These are phyloP conservation scores for Cystobasidiopsis lactophilus DNA, from an alignment of 768 basidiomycete species.

Conservation along the genomic window DNA sequence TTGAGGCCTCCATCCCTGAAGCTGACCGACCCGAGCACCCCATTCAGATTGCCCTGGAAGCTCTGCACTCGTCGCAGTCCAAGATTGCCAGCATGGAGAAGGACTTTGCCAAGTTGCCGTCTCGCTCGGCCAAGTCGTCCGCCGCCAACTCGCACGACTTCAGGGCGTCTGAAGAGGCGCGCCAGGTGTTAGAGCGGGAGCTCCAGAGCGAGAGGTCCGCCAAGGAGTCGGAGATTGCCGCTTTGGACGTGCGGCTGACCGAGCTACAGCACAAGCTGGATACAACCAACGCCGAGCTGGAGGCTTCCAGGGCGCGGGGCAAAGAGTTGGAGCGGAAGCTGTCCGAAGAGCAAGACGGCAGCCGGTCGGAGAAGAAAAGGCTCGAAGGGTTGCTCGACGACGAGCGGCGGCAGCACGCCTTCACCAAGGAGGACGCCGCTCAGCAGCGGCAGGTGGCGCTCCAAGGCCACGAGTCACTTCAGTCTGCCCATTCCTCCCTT, in stretches of 20 bases:
- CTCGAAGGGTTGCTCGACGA: slow-evolving; percentile 10
- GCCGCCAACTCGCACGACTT: slow-evolving; percentile 50
- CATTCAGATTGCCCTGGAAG: slow-evolving; percentile 35
- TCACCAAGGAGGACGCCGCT: too few relatives aligned
- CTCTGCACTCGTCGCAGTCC: slow-evolving; percentile 30
- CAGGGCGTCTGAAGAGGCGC: slow-evolving; percentile 39
- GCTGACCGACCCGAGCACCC: slow-evolving; percentile 25
- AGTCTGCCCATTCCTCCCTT: too few relatives aligned
- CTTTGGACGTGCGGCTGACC: slow-evolving; percentile 31
- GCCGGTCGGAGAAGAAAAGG: slow-evolving; percentile 20
- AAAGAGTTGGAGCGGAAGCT: slow-evolving; percentile 6
- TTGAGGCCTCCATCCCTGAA: slow-evolving; percentile 12
- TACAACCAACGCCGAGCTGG: slow-evolving; percentile 24
- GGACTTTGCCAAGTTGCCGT: slow-evolving; percentile 56
- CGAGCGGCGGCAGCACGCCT: slow-evolving; percentile 6
- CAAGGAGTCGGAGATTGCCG: slow-evolving; percentile 12
- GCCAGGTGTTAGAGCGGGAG: slow-evolving; percentile 30
- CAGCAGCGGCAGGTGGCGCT: too few relatives aligned
- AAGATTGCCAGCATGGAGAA: slow-evolving; percentile 61
- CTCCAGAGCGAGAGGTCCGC: slow-evolving; percentile 18
- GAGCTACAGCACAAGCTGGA: slow-evolving; percentile 32
- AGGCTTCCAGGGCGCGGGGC: not conserved
- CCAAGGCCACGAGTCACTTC: too few relatives aligned
- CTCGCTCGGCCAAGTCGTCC: too few relatives aligned
- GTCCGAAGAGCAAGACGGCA: slow-evolving; percentile 7